Conservation (phyloP, 805 yeast species). For the Komagataella pastoris region DNA sequence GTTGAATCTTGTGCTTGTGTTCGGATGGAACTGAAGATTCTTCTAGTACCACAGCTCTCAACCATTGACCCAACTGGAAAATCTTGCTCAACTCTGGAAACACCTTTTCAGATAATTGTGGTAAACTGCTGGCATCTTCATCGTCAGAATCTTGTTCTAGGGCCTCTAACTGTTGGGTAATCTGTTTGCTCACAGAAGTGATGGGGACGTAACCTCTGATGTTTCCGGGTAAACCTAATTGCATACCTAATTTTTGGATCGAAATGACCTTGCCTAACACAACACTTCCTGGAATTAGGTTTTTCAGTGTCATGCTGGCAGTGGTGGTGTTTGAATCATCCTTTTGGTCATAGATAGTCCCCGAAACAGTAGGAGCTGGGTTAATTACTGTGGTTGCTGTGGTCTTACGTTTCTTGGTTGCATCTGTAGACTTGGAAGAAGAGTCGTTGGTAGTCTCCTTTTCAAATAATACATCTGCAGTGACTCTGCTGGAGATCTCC, state of each 20-base stretch:
- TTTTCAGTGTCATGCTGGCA: conserved; percentile 30
- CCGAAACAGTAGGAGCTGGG: conserved; percentile 16
- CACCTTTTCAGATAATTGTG: conserved; percentile 16
- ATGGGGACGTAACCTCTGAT: conserved; percentile 69
- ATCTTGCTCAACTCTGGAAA: conserved; percentile 42
- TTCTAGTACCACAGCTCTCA: conserved; percentile 66
- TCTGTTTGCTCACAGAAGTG: conserved; percentile 53
- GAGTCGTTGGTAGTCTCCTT: conserved; percentile 4
- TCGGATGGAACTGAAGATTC: conserved; percentile 22
- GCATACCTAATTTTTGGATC: conserved; percentile 49
- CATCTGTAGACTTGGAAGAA: conserved; percentile 11
- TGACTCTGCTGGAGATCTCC: conserved; percentile 87
- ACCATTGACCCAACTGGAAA: conserved; percentile 72
- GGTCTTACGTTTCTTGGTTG: conserved; percentile 25
- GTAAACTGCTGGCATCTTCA: conserved; percentile 11
- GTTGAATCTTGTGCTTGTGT: conserved; percentile 47
- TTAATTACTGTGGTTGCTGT: conserved; percentile 2
- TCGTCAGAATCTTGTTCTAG: conserved; percentile 34
- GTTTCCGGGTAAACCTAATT: conserved; percentile 67
- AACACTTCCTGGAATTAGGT: conserved; percentile 53
- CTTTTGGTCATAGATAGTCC: conserved; percentile 3
- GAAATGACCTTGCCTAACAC: conserved; percentile 66
- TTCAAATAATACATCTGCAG: conserved; percentile 72
- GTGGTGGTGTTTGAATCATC: conserved; percentile 11
- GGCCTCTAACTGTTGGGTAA: conserved; percentile 44